These are phyloP conservation scores for Passalora sequoiae DNA, from an alignment of 2,329 filamentous ascomycete genomes.

Conservation along the genomic window DNA sequence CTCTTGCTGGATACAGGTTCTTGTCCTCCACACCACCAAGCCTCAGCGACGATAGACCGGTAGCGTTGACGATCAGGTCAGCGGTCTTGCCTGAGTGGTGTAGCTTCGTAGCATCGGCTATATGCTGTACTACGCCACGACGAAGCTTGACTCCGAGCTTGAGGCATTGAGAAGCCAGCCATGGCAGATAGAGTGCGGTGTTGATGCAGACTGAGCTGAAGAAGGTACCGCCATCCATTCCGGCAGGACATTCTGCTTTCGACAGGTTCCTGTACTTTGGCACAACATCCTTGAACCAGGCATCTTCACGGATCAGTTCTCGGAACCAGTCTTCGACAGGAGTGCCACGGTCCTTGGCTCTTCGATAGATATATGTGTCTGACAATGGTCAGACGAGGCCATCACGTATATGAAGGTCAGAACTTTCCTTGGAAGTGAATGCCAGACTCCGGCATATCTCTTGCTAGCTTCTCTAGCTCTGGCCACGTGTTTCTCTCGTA, in stretches of 20 bases:
- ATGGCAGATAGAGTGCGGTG: slow-evolving; percentile 78
- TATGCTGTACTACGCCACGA: slow-evolving; percentile 52
- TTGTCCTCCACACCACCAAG: slow-evolving; percentile 78
- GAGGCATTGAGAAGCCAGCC: slow-evolving; percentile 74
- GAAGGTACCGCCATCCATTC: slow-evolving; percentile 64
- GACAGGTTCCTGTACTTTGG: slow-evolving; percentile 49
- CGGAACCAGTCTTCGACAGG: slow-evolving; percentile 57
- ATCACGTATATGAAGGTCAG: too few relatives aligned
- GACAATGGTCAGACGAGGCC: not conserved
- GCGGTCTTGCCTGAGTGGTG: slow-evolving; percentile 56
- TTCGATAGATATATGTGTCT: slow-evolving; percentile 53
- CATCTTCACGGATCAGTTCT: slow-evolving; percentile 58
- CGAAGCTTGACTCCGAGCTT: slow-evolving; percentile 60
- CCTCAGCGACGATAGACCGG: slow-evolving; percentile 67
- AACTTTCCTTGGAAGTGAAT: slow-evolving; percentile 64
- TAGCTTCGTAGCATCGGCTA: slow-evolving; percentile 61
- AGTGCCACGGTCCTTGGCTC: slow-evolving; percentile 56
- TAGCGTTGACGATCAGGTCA: slow-evolving; percentile 76
- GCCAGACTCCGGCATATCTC: slow-evolving; percentile 68
- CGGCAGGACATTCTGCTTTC: slow-evolving; percentile 49
- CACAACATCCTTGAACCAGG: slow-evolving; percentile 69
- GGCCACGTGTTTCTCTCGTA: slow-evolving; percentile 45
- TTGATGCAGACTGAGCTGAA: slow-evolving; percentile 92
- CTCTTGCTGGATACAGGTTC: slow-evolving; percentile 68
- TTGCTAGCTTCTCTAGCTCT: slow-evolving; percentile 41